Evolutionary conservation across 2,329 filamentous ascomycete genomes (phyloP).

Genomic region (Nectriaceae sp.): DNA sequence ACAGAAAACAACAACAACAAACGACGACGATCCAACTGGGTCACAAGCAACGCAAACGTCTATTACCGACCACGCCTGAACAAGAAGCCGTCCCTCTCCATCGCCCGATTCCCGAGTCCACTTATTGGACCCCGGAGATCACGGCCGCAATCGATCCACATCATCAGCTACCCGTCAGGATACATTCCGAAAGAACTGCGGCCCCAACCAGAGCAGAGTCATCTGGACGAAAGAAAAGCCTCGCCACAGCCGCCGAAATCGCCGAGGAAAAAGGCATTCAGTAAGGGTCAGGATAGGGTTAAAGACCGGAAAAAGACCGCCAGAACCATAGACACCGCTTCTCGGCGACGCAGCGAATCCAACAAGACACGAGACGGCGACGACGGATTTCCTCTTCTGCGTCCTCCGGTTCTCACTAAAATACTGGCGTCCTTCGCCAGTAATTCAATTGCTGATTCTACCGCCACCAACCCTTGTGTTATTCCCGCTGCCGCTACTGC

Average conservation of each 20-base stretch:
- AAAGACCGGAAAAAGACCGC: constrained; percentile 27
- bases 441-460: not conserved
- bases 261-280: not conserved
- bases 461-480: not conserved
- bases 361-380: not conserved
- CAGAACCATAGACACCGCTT: constrained; percentile 2
- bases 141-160: constrained; percentile 44
- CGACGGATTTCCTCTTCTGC: not conserved
- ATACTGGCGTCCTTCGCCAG: constrained; percentile 13
- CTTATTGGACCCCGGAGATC: constrained; percentile 42
- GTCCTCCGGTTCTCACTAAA: constrained; percentile 10
- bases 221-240: not conserved
- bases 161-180: constrained; percentile 43
- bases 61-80: constrained; percentile 28
- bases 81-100: constrained; percentile 23
- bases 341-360: not conserved
- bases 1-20: not conserved
- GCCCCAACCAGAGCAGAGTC: constrained; percentile 15
- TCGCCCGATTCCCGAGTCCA: constrained; percentile 35
- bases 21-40: constrained; percentile 26
- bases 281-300: not conserved
- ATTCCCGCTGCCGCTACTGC: not conserved
- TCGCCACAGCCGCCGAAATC: not conserved
- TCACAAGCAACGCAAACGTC: constrained; percentile 28
- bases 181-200: constrained; percentile 49